A percentile compares a stretch with the other conserved stretches of the same genome.
Conservation (phyloP, 306 rosid genomes). For the Medicago truncatula region DNA sequence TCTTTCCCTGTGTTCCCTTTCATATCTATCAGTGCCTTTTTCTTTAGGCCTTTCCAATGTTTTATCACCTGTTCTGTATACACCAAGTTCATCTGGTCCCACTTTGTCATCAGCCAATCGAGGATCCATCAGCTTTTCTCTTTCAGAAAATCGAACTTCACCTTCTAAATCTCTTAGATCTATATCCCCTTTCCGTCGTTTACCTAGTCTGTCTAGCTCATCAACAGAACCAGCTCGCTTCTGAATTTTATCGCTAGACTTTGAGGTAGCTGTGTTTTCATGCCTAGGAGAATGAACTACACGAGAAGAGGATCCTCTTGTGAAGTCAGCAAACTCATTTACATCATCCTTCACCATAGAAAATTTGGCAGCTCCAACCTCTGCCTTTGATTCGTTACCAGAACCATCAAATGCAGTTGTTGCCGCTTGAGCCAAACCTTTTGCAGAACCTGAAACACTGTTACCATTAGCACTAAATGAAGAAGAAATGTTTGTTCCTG, state of each 20-base stretch:
- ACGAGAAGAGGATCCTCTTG: slow-evolving; percentile 77
- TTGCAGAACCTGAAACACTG: slow-evolving; percentile 52
- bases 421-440: slow-evolving; percentile 56
- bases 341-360: slow-evolving; percentile 77
- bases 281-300: slow-evolving; percentile 81
- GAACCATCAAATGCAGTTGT: slow-evolving; percentile 58
- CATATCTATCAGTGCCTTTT: slow-evolving; percentile 84
- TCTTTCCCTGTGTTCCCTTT: slow-evolving; percentile 85
- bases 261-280: slow-evolving; percentile 63
- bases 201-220: slow-evolving; percentile 86
- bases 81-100: slow-evolving; percentile 69
- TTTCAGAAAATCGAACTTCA: slow-evolving; percentile 75
- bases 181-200: slow-evolving; percentile 86
- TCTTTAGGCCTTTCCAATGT: slow-evolving; percentile 81
- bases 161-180: slow-evolving; percentile 79
- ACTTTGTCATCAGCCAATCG: slow-evolving; percentile 72
- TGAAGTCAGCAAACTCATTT: slow-evolving; percentile 62
- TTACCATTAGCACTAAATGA: slow-evolving; percentile 67
- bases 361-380: slow-evolving; percentile 65
- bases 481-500: slow-evolving; percentile 55
- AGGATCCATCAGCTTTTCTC: slow-evolving; percentile 76
- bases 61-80: slow-evolving; percentile 71
- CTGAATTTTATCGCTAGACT: slow-evolving; percentile 80
- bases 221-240: slow-evolving; percentile 92
- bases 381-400: slow-evolving; percentile 71